Evolutionary conservation across 2,329 filamentous ascomycete species (phyloP).

Genomic region (Aspergillus neoniger): DNA sequence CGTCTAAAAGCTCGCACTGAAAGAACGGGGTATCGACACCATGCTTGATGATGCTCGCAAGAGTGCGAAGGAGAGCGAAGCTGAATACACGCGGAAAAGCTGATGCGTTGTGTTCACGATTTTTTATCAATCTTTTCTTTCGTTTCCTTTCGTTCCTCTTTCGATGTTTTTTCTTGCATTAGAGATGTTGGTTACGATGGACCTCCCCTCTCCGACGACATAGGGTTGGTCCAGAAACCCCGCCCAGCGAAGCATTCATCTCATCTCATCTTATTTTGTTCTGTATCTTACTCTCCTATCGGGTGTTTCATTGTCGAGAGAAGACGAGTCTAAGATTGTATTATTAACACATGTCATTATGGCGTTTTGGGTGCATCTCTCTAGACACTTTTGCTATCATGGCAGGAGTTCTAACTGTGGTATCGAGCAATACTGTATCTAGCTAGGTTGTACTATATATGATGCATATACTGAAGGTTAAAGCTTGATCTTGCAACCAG

Average conservation of each 20-base stretch:
- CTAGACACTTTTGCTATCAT: background rate
- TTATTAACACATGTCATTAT: background rate
- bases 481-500: background rate
- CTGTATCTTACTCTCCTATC: background rate
- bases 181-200: background rate
- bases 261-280: background rate
- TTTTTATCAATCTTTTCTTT: background rate
- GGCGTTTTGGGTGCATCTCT: background rate
- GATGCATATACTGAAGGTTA: background rate
- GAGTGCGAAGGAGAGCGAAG: constrained; percentile 84
- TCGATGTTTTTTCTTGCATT: no score
- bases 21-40: constrained; percentile 86
- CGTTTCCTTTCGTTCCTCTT: background rate
- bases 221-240: background rate
- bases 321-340: background rate
- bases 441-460: background rate
- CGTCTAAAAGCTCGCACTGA: constrained; percentile 70
- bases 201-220: background rate
- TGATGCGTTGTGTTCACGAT: background rate
- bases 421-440: background rate
- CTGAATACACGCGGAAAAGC: constrained; percentile 59
- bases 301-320: background rate
- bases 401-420: background rate
- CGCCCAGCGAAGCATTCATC: background rate
- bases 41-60: constrained; percentile 89